phyloP scores from a whole-genome alignment of 441 rosid genomes.

The Brassica balearica region DNA sequence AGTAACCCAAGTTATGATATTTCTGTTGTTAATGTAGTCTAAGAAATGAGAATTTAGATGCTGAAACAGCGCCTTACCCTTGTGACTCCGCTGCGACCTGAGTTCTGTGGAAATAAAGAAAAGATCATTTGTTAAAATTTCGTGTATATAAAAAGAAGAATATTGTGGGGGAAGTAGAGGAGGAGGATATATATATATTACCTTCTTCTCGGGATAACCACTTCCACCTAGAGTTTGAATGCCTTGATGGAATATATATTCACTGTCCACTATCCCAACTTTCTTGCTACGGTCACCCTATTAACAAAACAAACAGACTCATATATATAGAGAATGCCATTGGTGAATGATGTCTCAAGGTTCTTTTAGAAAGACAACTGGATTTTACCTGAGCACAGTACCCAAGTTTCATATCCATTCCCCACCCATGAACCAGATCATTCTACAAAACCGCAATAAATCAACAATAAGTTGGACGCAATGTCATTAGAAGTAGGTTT shows the following conservation, averaged over 20 bases:
- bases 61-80: constrained; percentile 23
- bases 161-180: not conserved
- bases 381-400: not conserved
- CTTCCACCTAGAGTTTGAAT: constrained; percentile 83
- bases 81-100: constrained; percentile 18
- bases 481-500: not conserved
- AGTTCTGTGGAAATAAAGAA: constrained; percentile 28
- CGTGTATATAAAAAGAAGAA: not conserved
- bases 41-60: constrained; percentile 15
- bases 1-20: not conserved
- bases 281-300: constrained; percentile 89
- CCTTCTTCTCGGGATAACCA: constrained; percentile 59
- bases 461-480: not conserved
- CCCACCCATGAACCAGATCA: constrained; percentile 2
- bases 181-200: constrained; percentile 13
- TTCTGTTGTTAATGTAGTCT: not conserved
- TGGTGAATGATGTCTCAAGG: not conserved
- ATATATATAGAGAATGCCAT: not conserved
- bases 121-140: not conserved
- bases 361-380: not conserved
- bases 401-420: constrained; percentile 8
- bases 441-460: not conserved
- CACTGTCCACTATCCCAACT: constrained; percentile 82
- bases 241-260: constrained; percentile 81
- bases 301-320: not conserved